Base-by-base conservation (phyloP, 192 early-diverging fungal genomes). In the Coemansia sp. region DNA sequence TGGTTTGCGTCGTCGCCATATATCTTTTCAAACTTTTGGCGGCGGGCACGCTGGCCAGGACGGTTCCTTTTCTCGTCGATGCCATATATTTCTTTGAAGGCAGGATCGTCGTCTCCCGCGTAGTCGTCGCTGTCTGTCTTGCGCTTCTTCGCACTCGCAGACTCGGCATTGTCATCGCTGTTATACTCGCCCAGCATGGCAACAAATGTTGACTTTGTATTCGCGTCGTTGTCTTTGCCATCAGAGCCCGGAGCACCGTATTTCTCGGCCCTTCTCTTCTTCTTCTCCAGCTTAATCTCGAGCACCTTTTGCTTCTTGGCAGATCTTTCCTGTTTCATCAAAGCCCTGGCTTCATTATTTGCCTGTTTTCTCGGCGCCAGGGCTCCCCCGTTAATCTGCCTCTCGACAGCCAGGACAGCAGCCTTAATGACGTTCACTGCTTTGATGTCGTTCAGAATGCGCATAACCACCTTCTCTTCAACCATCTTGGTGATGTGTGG, bases 1-100 rank as follows among this genome's bases (percentile, higher is more conserved):
- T 86, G 84, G 66, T 86, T 86, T 10, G 84, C 84, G 11, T 86
- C 84, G 15, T 81, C 62, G 38, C 84, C 84, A 52, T 69, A 86
- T 56, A 72, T 70, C 22, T 70, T 53, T 58, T 84, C 84, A 19
- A 75, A 78, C 78, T 65, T 58, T 36, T 55, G 48, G 27, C 78
- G 72, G 40, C 83, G 68, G 40, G 75, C 82, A n/a, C 79, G 68
- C 67, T 86, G 84, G 7, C 84, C 84, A 38, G 81, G 77, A 8
- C 84, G 81, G 50, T 86, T 86, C 78, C 84, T 86, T 30, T 25
- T 29, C 47, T 63, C 65, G 22, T 50, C 45, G 29, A 50, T 59
- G 57, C 47, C 70, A 44, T 86, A 86, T 54, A 86, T 72, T 48
- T 74, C 67, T 36, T 78, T 73, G 74, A 86, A 86, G 22, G 74